Conservation (phyloP, 2,329 filamentous ascomycete genomes). For the Aspergillus bombycis region DNA sequence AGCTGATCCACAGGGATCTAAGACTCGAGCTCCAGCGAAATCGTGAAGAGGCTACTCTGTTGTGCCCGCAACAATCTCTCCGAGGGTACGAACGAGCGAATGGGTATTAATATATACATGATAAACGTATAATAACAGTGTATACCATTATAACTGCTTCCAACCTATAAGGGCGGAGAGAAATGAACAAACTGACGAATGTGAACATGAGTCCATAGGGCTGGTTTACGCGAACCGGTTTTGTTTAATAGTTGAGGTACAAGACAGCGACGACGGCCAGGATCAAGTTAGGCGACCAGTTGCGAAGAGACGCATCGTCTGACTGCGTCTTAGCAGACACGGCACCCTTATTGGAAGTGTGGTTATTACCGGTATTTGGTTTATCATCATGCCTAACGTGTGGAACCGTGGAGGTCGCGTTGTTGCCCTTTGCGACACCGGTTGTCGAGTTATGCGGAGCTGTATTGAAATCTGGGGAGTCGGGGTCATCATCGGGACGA, state of each 20-base stretch:
- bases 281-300: conserved; percentile 16
- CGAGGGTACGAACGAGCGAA: not conserved
- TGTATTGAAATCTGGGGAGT: conserved; percentile 17
- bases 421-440: conserved; percentile 23
- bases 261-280: conserved; percentile 18
- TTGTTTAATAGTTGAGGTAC: conserved; percentile 13
- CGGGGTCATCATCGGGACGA: conserved; percentile 5
- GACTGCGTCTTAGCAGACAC: conserved; percentile 15
- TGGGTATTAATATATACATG: conserved; percentile 7
- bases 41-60: not conserved
- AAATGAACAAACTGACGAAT: not conserved
- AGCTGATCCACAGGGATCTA: not conserved
- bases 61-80: not conserved
- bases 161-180: not conserved
- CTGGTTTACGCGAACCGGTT: not conserved
- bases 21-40: not conserved
- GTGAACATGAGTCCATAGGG: not conserved
- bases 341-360: conserved; percentile 19
- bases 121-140: not conserved
- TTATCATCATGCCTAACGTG: conserved; percentile 13
- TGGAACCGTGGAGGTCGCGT: conserved; percentile 9
- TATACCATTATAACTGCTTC: not conserved
- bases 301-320: conserved; percentile 17
- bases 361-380: conserved; percentile 7
- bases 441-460: conserved; percentile 12